Base-by-base conservation (phyloP, 129 eudicot species). In the Arctium minus region DNA sequence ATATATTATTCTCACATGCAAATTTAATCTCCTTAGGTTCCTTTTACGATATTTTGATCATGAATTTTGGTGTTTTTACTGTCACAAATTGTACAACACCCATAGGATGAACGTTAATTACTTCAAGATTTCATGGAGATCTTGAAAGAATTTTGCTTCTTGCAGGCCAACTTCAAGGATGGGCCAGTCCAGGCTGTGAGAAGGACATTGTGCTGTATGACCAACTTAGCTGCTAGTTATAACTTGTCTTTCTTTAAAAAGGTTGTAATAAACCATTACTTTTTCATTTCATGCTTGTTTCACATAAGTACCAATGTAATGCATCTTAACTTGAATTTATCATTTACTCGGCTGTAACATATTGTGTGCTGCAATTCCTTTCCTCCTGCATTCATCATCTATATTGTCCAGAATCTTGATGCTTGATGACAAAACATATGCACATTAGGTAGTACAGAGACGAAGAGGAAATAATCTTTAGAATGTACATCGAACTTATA, bases 111-210 rank as follows among this genome's bases (percentile, higher is more conserved):
- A 62, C 40, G 80, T 65, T 81, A 15, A 65, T 81, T 70, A 62
- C 62, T 79, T 31, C 35, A 6, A 75, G 32, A 60, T 60, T 33
- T 33, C 1, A 1, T 33, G 36, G 36, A 33, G 8, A 8, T 5
- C 15, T 80, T 60, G 48, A 62, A 72, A 80, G 85, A 60, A 46
- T 7, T 65, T 77, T 78, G 17, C 48, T 30, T 79, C 33, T 86
- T 89, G 90, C 91, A 91, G 96, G 96, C 90, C 92, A 82, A 79
- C 48, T 68, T 69, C 72, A 27, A 79, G 75, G 87, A 86, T 79
- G 86, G 85, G 88, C 10, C 88, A 80, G 7, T 88, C 94, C 39
- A 78, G 79, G 86, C 69, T 92, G 80, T 91, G 89, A 88, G 56
- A 27, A 42, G 38, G 82, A 75, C 42, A 39, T 69, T 68, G 53